Evolutionary conservation across 2,329 filamentous ascomycete species (phyloP), one percentile per base, ranked within the genome.

Genomic region (Daldinia eschscholtzii): DNA sequence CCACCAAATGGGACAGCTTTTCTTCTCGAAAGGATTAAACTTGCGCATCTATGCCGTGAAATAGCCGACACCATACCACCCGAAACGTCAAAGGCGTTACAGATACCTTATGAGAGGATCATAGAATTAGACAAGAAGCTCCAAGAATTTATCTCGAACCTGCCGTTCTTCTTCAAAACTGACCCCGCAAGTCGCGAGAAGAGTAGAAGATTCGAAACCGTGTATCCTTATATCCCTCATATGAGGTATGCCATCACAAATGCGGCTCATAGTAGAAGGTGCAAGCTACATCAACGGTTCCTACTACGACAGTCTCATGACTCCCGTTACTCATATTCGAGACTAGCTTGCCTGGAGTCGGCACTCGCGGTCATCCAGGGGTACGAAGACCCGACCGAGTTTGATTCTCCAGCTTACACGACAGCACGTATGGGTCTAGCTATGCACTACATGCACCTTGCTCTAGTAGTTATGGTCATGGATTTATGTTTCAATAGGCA

Each of bases 281-380:
- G 67, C 50, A 65, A 70, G 35, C 13, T 74, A 30, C 72, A 73
- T 57, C 72, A 74, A 13, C 72, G 57, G 35, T 73, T 74, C n/a
- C 65, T 73, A 9, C 62, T 73, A 13, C 64, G 72, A 20, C 44
- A 61, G 23, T 61, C 70, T 13, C 65, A 52, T 7, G 64, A 73
- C 41, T 30, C 61, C 3, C 63, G 70, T 1, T 73, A 70, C 39
- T 61, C 18, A 4, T 52, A 52, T 9, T 52, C 46, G 28, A 52
- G 46, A 52, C 7, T 30, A 10, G 46, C 46, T 12, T 73, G 70
- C 13, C 41, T 73, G n/a, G 71, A 67, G 52, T 70, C 70, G 1
- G 70, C 71, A 20, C 56, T 67, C 5, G 59, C 58, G 3, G 61
- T 70, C 23, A 65, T 70, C 26, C 55, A 46, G 6, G 56, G 59